Conservation (phyloP, 208 protist genomes). For the Trypanosomatidae sp. region DNA sequence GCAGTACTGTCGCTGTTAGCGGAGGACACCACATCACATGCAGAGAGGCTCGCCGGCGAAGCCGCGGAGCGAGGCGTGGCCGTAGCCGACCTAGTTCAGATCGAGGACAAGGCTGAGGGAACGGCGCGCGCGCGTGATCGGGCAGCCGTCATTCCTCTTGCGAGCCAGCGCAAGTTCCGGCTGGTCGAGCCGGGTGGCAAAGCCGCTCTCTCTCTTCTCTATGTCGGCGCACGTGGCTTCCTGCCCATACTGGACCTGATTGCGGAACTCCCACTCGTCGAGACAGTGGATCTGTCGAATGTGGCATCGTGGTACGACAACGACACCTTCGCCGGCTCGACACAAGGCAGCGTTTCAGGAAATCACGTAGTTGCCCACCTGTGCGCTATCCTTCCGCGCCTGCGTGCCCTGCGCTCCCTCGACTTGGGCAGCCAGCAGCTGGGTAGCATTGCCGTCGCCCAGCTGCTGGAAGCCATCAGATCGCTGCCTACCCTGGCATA, state of each 20-base stretch:
- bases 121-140: constrained; percentile 3
- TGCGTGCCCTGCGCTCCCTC: constrained; percentile 41
- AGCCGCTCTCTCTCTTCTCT: constrained; percentile 15
- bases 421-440: constrained; percentile 52
- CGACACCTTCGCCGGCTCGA: constrained; percentile 37
- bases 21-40: constrained; percentile 48
- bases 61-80: constrained; percentile 32
- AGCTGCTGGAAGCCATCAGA: constrained; percentile 36
- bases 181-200: constrained; percentile 8
- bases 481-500: constrained; percentile 24
- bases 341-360: constrained; percentile 27
- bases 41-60: constrained; percentile 30
- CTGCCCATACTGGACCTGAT: constrained; percentile 62
- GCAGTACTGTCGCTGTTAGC: constrained; percentile 49
- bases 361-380: constrained; percentile 57
- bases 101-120: constrained; percentile 27
- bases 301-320: constrained; percentile 54
- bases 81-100: constrained; percentile 30
- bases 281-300: constrained; percentile 60
- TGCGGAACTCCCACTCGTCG: constrained; percentile 51
- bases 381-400: constrained; percentile 33
- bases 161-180: constrained; percentile 25
- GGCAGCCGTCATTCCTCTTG: constrained; percentile 31
- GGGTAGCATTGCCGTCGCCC: constrained; percentile 44
- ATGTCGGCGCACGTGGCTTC: constrained; percentile 67